These are phyloP conservation scores for Mycena vitilis DNA, from an alignment of 768 basidiomycete species.

Conservation along the genomic window DNA sequence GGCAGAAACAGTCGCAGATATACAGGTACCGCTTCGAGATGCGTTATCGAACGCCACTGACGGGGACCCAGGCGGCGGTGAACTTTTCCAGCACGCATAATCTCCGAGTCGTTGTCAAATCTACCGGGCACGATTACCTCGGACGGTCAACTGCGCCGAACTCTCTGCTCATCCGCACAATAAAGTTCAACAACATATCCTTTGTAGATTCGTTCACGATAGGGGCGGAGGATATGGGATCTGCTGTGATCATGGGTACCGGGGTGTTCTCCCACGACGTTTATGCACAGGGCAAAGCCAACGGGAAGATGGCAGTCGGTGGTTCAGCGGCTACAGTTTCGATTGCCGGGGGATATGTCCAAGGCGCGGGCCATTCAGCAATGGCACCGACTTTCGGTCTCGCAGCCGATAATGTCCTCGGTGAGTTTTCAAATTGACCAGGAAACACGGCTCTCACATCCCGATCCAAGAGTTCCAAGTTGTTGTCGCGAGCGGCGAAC, in stretches of 20 bases:
- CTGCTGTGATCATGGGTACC: neutral
- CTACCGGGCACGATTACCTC: conserved; percentile 54
- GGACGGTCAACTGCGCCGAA: conserved; percentile 56
- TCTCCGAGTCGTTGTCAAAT: conserved; percentile 44
- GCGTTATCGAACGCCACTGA: neutral
- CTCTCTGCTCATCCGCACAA: conserved; percentile 56
- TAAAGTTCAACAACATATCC: conserved; percentile 48
- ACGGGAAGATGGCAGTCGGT: conserved; percentile 18
- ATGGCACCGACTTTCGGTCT: conserved; percentile 42
- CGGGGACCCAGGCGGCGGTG: conserved; percentile 43
- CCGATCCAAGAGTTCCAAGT: conserved; percentile 41
- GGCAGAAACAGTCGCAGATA: conserved; percentile 49
- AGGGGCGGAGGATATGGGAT: conserved; percentile 2
- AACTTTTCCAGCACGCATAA: conserved; percentile 44
- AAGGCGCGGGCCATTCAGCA: conserved; percentile 46
- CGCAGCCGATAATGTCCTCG: conserved; percentile 43
- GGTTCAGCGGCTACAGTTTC: conserved; percentile 41
- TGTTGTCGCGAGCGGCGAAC: conserved; percentile 44
- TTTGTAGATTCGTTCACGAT: conserved; percentile 33
- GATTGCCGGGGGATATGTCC: conserved; percentile 44
- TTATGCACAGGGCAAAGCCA: neutral
- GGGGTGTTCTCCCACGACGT: neutral
- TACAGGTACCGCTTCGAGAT: conserved; percentile 37
- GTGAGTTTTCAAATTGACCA: conserved; percentile 9
- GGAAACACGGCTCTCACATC: neutral